Evolutionary conservation across 176 grass and related monocot species (phyloP).

Genomic region (Poa annua): DNA sequence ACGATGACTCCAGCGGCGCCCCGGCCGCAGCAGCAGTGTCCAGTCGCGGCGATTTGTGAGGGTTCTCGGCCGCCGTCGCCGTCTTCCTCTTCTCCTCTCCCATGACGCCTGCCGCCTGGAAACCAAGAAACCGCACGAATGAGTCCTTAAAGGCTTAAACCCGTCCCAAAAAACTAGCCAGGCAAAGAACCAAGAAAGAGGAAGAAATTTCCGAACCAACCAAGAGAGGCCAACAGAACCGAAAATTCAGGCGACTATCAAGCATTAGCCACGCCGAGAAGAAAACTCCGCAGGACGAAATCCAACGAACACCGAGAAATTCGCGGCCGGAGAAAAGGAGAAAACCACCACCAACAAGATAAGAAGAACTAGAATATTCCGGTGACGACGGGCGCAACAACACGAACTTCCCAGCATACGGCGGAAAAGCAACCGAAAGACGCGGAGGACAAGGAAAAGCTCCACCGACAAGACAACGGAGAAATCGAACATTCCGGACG

Average conservation of each 20-base stretch:
- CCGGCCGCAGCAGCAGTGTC: neutral
- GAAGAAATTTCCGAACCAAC: neutral
- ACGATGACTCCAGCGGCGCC: neutral
- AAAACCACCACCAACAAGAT: neutral
- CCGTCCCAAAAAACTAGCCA: neutral
- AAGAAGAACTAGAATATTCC: neutral
- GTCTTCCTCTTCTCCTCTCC: slow-evolving; percentile 18
- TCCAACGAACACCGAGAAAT: neutral
- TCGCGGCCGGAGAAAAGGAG: neutral
- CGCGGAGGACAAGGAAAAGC: neutral
- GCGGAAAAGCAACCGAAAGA: neutral
- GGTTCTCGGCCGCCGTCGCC: slow-evolving; percentile 23
- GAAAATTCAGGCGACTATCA: neutral
- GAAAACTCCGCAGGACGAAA: neutral
- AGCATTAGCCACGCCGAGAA: neutral
- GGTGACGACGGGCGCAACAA: neutral
- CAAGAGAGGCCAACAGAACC: neutral
- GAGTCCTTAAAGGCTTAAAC: neutral
- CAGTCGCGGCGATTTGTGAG: slow-evolving; percentile 24
- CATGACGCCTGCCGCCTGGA: slow-evolving; percentile 44
- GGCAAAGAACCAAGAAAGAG: neutral
- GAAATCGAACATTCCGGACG: neutral
- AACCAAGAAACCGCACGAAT: slow-evolving; percentile 4
- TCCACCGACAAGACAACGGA: neutral
- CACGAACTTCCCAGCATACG: neutral